Conservation (phyloP, 352 stramenopile genomes). For the Phytopythium delawarense region DNA sequence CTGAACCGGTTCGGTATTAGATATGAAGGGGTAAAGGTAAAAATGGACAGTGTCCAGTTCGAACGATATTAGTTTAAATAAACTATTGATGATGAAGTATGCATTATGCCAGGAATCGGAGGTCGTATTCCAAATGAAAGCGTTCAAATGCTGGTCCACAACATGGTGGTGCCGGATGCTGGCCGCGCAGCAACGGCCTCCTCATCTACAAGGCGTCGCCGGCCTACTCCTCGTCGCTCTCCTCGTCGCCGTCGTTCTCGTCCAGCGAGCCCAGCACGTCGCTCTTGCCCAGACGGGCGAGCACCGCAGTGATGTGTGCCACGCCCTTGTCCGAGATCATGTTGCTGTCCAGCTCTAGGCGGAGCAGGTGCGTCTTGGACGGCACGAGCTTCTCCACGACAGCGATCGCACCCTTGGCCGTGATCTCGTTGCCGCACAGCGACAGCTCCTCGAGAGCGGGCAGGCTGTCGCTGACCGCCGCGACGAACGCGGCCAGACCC, state of each 20-base stretch:
- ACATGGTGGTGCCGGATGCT: no score
- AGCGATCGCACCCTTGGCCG: conserved; percentile 58
- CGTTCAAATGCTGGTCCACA: no score
- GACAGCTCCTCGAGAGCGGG: conserved; percentile 46
- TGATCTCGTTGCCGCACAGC: conserved; percentile 73
- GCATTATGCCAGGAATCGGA: no score
- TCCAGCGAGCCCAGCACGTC: conserved; percentile 65
- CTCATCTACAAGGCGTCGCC: background rate
- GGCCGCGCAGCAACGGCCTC: no score
- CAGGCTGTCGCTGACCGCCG: conserved; percentile 24
- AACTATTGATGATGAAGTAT: background rate
- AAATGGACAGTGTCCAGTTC: no score
- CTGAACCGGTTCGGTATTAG: background rate
- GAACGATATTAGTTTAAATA: background rate
- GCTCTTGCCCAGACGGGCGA: conserved; percentile 44
- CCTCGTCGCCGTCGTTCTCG: conserved; percentile 79
- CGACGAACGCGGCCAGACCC: conserved; percentile 36
- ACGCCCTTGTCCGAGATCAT: conserved; percentile 73
- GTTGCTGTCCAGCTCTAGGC: conserved; percentile 65
- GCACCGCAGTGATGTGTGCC: conserved; percentile 28
- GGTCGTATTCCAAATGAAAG: no score
- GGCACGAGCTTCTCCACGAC: conserved; percentile 43
- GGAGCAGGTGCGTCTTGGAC: conserved; percentile 32
- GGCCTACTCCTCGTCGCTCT: conserved; percentile 36
- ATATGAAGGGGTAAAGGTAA: background rate